Conservation (phyloP, 495 filamentous ascomycete genomes). For the Rostrohypoxylon terebratum region DNA sequence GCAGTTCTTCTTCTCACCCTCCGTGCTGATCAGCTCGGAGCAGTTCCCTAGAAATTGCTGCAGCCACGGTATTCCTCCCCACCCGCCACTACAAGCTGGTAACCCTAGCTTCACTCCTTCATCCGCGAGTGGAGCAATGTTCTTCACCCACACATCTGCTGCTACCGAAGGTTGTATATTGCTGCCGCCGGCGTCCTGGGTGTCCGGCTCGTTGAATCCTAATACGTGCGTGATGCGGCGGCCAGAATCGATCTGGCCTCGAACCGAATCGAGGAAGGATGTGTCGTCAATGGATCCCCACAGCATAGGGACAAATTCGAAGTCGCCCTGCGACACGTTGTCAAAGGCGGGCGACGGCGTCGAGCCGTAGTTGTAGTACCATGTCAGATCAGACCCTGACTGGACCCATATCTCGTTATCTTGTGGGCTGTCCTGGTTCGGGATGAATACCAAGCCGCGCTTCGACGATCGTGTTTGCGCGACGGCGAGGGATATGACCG, state of each 20-base stretch:
- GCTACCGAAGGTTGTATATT: conserved; percentile 66
- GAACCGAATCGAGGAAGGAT: conserved; percentile 67
- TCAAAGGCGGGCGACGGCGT: conserved; percentile 63
- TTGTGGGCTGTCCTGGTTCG: conserved; percentile 57
- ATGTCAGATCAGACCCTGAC: conserved; percentile 68
- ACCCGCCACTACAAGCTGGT: conserved; percentile 68
- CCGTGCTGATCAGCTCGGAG: conserved; percentile 55
- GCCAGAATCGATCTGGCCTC: conserved; percentile 61
- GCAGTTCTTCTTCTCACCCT: conserved; percentile 61
- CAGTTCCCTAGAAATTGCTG: conserved; percentile 69
- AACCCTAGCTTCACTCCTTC: conserved; percentile 68
- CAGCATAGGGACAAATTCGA: conserved; percentile 86
- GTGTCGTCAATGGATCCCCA: conserved; percentile 70
- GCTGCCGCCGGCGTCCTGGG: conserved; percentile 66
- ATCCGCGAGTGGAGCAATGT: conserved; percentile 72
- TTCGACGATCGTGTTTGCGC: conserved; percentile 66
- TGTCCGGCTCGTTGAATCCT: conserved; percentile 82
- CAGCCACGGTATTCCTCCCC: conserved; percentile 71
- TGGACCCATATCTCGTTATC: conserved; percentile 72
- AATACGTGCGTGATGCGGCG: conserved; percentile 73
- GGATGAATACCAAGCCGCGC: conserved; percentile 76
- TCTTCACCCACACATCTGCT: conserved; percentile 71
- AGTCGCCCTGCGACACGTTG: conserved; percentile 55
- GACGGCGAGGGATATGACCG: conserved; percentile 39
- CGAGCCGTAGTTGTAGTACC: conserved; percentile 83